Base-by-base conservation (phyloP, 2,329 filamentous ascomycete genomes). In the Colletotrichum caudatum region DNA sequence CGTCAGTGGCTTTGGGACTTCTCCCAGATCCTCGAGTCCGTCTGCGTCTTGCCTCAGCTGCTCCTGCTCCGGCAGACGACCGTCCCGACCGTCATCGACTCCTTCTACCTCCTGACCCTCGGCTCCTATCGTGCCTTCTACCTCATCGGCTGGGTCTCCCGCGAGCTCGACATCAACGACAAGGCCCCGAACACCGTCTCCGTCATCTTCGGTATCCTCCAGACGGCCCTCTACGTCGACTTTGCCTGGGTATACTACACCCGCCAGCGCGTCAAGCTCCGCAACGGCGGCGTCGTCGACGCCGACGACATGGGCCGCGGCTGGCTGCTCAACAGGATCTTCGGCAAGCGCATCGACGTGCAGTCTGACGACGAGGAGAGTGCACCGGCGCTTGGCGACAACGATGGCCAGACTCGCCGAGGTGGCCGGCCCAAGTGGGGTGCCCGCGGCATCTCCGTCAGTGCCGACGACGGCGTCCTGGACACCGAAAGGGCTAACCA, bases 201-300 rank as follows among this genome's bases (percentile, higher is more conserved):
- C 9, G 89, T 96, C 78, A 89, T 97, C 73, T 98, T 97, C 77
- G 95, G 95, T 67, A 84, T 97, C 71, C 85, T 98, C 35, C 95
- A 98, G 83, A 98, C 94, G 0, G 91, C 92, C 1, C 89, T 98
- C 54, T 98, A 98, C 81, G 80, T 95, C 76, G 95, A 98, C 82
- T 98, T 98, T 79, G 94, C 94, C 46, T 98, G 95, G 94, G 94
- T 98, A 1, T 98, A 98, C 85, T 98, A 93, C 84, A 93, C 92
- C 14, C 89, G 95, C 74, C 95, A 98, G 84, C 90, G 95, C 69
- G 94, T 98, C 78, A 98, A 98, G 90, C 90, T 98, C 20, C 89
- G 95, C 73, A 91, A 90, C 75, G 95, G 95, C 56, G 94, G 94
- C 8, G 87, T 98, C 23, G 94, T 98, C 18, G 95, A 98, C 78